These are phyloP conservation scores for Pseudonitzschia pungens DNA, from an alignment of 108 stramenopile species.

Conservation along the genomic window DNA sequence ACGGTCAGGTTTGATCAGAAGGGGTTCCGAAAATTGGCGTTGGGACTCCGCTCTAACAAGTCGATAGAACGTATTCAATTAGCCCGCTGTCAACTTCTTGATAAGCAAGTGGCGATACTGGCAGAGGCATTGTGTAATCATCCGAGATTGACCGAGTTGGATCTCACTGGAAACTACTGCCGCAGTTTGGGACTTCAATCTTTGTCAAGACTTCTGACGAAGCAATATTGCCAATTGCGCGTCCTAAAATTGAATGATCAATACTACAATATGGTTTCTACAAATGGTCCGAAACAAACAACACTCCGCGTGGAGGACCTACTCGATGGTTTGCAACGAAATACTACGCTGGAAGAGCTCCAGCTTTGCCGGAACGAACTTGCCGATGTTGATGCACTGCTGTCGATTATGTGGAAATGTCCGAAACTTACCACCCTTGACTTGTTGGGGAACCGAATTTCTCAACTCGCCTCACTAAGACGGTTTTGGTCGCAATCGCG, in stretches of 20 bases:
- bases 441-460: background rate
- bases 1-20: background rate
- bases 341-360: background rate
- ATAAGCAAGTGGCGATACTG: background rate
- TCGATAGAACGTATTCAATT: background rate
- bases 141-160: background rate
- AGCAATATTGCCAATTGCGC: background rate
- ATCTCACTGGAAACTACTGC: conserved; percentile 7
- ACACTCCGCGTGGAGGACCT: conserved; percentile 5
- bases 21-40: conserved; percentile 2
- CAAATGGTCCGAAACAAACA: background rate
- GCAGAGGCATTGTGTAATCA: background rate
- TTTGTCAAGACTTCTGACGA: conserved; percentile 3
- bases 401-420: conserved; percentile 3
- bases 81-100: background rate
- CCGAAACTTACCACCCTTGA: background rate
- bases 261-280: conserved; percentile 1
- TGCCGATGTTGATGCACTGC: background rate
- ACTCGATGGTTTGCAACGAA: background rate
- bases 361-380: background rate
- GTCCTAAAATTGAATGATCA: conserved; percentile 4
- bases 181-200: background rate
- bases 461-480: background rate
- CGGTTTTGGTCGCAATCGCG: conserved; percentile 1
- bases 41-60: background rate